A percentile compares a stretch with the other conserved stretches of the same genome.
phyloP scores from a whole-genome alignment of 768 basidiomycete genomes.

The Gautieria morchelliformis region DNA sequence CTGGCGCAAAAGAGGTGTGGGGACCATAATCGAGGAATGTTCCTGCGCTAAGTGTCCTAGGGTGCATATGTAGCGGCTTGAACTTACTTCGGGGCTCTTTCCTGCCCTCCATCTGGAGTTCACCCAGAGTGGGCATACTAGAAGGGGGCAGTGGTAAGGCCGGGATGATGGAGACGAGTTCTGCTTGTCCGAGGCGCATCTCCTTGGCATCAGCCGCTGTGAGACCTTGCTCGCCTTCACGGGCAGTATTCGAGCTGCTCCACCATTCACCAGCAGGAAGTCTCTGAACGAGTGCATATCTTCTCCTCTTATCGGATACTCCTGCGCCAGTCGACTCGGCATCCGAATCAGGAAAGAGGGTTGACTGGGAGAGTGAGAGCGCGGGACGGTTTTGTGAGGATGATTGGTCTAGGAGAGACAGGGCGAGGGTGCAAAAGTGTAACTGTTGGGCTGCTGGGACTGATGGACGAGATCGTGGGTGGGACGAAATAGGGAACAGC shows the following conservation, averaged over 20 bases:
- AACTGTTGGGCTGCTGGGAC: slow-evolving; percentile 59
- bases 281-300: slow-evolving; percentile 72
- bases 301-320: slow-evolving; percentile 25
- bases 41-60: slow-evolving; percentile 52
- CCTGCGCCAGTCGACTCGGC: slow-evolving; percentile 21
- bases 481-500: slow-evolving; percentile 58
- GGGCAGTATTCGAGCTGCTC: slow-evolving; percentile 49
- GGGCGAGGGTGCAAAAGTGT: slow-evolving; percentile 65
- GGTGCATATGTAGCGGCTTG: slow-evolving; percentile 28
- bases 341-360: slow-evolving; percentile 17
- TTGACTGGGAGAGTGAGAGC: slow-evolving; percentile 12
- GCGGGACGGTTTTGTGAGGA: slow-evolving; percentile 42
- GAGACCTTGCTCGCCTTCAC: slow-evolving; percentile 13
- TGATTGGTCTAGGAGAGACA: slow-evolving; percentile 63
- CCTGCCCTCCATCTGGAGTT: slow-evolving; percentile 19
- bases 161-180: slow-evolving; percentile 67
- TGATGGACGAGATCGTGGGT: slow-evolving; percentile 54
- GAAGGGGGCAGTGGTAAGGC: slow-evolving; percentile 32
- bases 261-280: slow-evolving; percentile 72
- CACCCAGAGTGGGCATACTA: slow-evolving; percentile 41
- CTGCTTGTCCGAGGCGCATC: slow-evolving; percentile 56
- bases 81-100: slow-evolving; percentile 32
- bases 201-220: slow-evolving; percentile 35
- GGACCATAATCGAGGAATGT: slow-evolving; percentile 73
- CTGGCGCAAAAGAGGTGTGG: slow-evolving; percentile 67